Evolutionary conservation across 1,139 yeast species (phyloP), one percentile per base, ranked within the genome.

Genomic region (Lodderomyces pseudojiufengensis): DNA sequence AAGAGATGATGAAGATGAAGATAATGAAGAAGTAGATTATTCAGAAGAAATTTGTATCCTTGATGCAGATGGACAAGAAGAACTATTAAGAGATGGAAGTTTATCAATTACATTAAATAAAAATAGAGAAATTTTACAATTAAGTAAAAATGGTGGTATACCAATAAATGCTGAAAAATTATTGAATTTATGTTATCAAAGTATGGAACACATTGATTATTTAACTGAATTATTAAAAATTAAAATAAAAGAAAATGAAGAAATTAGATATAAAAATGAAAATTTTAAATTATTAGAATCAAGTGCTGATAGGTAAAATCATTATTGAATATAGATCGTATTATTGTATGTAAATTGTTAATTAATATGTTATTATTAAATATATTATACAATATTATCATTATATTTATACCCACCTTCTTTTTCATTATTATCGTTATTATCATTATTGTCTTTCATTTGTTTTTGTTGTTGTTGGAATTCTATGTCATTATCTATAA

Each of bases 81-180:
- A 90, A 53, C 58, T 72, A 15, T 61, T 88, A 18, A 70, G 94
- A 42, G 84, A 82, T 39, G 95, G 97, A 22, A 76, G 76, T 10
- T 68, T 92, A 59, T 85, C 95, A 2, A 78, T 92, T 20, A 88
- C 98, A 0, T 62, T 90, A 41, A 92, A 92, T 58, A 86, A 85
- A 50, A 92, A 90, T 57, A 73, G 94, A 48, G 98, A 92, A 52
- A 66, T 92, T 13, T 87, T 95, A 36, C 98, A 92, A 57, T 70
- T 94, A 28, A 75, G 85, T 33, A 92, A 92, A 52, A 84, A 88
- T 29, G 98, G 98, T 33, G 97, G 97, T 0, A 66, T 86, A 32
- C 84, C 95, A 2, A 78, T 92, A 46, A 92, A 87, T 49, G 88
- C 95, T 0, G 55, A 73, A 32, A 65, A 76, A 24, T 63, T 92